Evolutionary conservation across 1,139 yeast species (phyloP).

Genomic region (Geotrichum cucujoidarum): DNA sequence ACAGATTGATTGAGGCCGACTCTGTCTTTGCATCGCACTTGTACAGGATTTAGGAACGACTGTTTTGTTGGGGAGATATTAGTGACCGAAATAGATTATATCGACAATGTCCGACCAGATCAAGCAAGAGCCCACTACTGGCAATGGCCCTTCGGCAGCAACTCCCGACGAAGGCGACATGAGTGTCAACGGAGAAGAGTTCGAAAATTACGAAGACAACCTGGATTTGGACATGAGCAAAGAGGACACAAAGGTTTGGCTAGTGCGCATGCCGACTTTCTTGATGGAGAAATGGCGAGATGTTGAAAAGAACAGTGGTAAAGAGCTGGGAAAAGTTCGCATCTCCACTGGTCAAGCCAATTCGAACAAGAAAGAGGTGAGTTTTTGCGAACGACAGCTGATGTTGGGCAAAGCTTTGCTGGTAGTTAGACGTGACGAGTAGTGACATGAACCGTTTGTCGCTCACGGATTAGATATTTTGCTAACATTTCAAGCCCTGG

Average conservation of each 20-base stretch:
- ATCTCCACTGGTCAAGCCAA: slow-evolving; percentile 48
- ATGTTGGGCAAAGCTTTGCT: too few species aligned
- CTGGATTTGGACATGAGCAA: slow-evolving; percentile 40
- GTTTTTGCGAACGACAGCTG: neutral
- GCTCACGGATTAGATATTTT: slow-evolving; percentile 22
- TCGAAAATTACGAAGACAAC: slow-evolving; percentile 39
- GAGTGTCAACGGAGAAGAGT: slow-evolving; percentile 23
- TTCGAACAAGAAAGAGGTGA: slow-evolving; percentile 39
- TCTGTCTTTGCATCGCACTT: too few species aligned
- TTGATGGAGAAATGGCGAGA: slow-evolving; percentile 78
- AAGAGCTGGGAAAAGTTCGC: slow-evolving; percentile 75
- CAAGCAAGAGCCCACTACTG: neutral
- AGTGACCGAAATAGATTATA: too few species aligned
- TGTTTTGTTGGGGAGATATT: too few species aligned
- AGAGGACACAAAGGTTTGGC: slow-evolving; percentile 64
- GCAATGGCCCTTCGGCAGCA: neutral
- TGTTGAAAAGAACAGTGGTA: slow-evolving; percentile 54
- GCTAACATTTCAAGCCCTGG: slow-evolving; percentile 42
- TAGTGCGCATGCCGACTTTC: slow-evolving; percentile 84
- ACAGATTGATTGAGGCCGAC: too few species aligned
- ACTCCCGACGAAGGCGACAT: neutral
- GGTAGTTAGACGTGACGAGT: too few species aligned
- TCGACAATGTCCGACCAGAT: slow-evolving; percentile 5
- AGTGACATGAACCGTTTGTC: too few species aligned
- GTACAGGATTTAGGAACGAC: too few species aligned